Base-by-base conservation (phyloP, 73 alveolate genomes). In the Uronychia binucleata region DNA sequence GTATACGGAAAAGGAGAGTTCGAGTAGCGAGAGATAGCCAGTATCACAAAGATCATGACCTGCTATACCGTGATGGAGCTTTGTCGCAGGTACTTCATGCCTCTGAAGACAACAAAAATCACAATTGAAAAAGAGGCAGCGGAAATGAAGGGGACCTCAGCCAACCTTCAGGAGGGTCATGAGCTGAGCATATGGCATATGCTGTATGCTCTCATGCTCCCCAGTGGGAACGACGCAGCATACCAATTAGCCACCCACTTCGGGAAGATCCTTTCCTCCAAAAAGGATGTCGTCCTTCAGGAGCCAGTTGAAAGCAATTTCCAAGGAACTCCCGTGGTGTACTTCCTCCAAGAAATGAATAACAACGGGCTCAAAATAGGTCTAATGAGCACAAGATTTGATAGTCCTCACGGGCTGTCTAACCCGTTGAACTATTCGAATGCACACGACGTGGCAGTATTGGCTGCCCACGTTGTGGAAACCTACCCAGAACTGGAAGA, bases 311-410 rank as follows among this genome's bases (percentile, higher is more conserved):
- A 46, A 5, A 46, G 67, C 19, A 5, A 46, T 5, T 46, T 46
- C 67, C 19, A 5, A 46, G 67, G 19, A 11, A 19, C 19, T 5
- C 67, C 5, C 67, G 33, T 86, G 5, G n/a, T 46, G 5, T 30
- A 85, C 59, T 92, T 92, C 77, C 79, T 92, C n/a, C 34, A 89
- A 30, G 95, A 92, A 80, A 92, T 92, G 97, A 92, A 92, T 59
- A 34, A 79, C 28, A 57, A 82, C 59, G 90, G 92, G 5, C 28
- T 81, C 34, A 57, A 33, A 19, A n/a, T 92, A 1, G 90, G 93
- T 26, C 84, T 92, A 11, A 32, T 74, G n/a, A 79, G 74, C 58
- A 89, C 97, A 14, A 57, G 77, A 28, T 92, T 84, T 67, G 91
- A 93, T 34, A 92, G 90, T 75, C 95, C 95, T 0, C 94, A 90